Evolutionary conservation across 1,284 basidiomycete genomes (phyloP), one percentile per base, ranked within the genome.

Genomic region (Microbotryum violaceum): DNA sequence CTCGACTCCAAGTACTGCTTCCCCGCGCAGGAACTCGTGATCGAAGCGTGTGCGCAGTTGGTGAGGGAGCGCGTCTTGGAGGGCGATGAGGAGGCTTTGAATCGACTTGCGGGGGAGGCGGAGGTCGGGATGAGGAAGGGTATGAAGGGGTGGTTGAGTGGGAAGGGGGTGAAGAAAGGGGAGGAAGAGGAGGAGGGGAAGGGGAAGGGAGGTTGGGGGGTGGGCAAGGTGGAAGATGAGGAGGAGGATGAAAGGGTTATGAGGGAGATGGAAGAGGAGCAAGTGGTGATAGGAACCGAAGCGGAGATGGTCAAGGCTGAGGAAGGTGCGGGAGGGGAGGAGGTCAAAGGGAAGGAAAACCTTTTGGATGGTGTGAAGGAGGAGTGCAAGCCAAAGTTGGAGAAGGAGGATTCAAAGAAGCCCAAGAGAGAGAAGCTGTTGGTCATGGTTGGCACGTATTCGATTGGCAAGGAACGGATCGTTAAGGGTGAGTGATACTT

Each of bases 401-500:
- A 33, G 12, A 53, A 56, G 8, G 57, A 51, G 45, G 58, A 65
- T 46, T 48, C 49, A 2, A 71, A 72, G 61, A 63, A 65, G 14
- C 72, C 70, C 48, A 67, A 67, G 42, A 72, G 44, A 37, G 75
- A 75, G 37, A 61, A 76, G 61, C 74, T 78, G 50, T 79, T 97
- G n/a, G 82, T 97, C 53, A 83, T 96, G 49, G 84, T 97, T 29
- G 94, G 93, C 14, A 97, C 94, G 0, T 98, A 98, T 75, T 91
- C 90, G 0, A 91, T 98, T 58, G 94, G 94, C 56, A 98, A 98
- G 76, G 94, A 98, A 75, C 85, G 92, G 49, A 88, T 98, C 53
- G 90, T 97, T 37, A 94, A 97, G 81, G 91, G 89, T 86, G 60
- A 49, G 71, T 57, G 31, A 6, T 6, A 12, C 4, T 3, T 42